Evolutionary conservation across 768 basidiomycete genomes (phyloP), one percentile per base, ranked within the genome.

Genomic region (Macrolepiota fuliginosa): DNA sequence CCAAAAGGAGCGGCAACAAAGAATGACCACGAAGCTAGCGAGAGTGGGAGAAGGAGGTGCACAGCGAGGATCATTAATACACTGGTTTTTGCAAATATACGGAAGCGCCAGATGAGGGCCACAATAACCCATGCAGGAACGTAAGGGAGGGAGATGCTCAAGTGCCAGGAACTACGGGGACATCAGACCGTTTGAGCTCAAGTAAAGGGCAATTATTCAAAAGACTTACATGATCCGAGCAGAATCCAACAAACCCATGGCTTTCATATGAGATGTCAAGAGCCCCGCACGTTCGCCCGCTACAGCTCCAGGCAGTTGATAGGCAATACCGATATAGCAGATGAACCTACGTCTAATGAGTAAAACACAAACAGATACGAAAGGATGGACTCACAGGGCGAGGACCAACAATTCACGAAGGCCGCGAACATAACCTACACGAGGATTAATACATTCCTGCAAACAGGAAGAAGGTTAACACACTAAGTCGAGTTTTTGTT

Each of bases 101-200:
- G 81, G 64, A 74, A 81, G 67, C 84, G 84, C 88, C 90, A 92
- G 35, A 81, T 74, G 35, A 90, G 66, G 17, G 83, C 75, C 22
- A 90, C 83, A 47, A 86, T 78, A 50, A 91, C 75, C 91, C 91
- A 93, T 1, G 87, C 88, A 0, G 90, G 90, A 25, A 93, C 81
- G 68, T 92, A 92, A 1, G 82, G 80, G 2, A 87, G 64, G 2
- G 85, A 87, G 46, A 88, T 75, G 64, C 86, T 84, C 42, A 86
- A 22, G 66, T 91, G 87, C 91, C 91, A 92, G 2, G 81, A 79
- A n/a, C 77, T 79, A 65, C 13, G 3, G 77, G 80, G 47, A 77
- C 79, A 37, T 65, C 46, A 64, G 54, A 32, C 24, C 22, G 19
- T 49, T 12, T 24, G 9, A 6, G 61, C 49, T 32, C 3, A 47